Conservation (phyloP, 1,139 yeast genomes). For the Magnusiomyces tetraspermus region DNA sequence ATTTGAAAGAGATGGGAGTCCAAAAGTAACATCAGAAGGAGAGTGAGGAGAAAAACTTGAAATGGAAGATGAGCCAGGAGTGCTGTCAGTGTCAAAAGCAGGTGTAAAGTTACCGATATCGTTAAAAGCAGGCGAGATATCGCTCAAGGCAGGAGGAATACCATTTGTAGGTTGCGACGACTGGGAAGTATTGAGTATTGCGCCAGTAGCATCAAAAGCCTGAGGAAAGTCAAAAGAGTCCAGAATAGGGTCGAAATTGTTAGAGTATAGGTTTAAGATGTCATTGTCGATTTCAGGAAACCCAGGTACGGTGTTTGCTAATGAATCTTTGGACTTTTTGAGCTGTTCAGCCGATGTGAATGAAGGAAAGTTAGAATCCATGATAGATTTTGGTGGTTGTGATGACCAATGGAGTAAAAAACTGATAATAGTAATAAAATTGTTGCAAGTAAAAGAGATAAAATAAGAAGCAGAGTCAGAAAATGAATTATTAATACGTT, state of each 20-base stretch:
- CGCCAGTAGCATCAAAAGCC: not conserved
- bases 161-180: not conserved
- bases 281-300: not conserved
- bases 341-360: not conserved
- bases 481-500: no score
- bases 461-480: no score
- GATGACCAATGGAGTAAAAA: no score
- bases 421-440: no score
- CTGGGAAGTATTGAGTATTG: not conserved
- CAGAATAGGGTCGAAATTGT: not conserved
- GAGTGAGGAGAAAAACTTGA: slow-evolving; percentile 12
- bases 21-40: slow-evolving; percentile 1
- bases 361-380: not conserved
- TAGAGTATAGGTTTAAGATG: slow-evolving; percentile 1
- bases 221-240: slow-evolving; percentile 3
- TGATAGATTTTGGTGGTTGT: no score
- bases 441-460: no score
- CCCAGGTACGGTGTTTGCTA: not conserved
- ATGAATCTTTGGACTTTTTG: not conserved
- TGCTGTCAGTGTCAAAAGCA: slow-evolving; percentile 7
- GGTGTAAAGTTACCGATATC: not conserved
- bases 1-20: not conserved
- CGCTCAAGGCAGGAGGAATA: not conserved
- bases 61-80: slow-evolving; percentile 9
- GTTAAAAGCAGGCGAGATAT: not conserved